Base-by-base conservation (phyloP, 805 yeast genomes). In the Blastobotrys robertii region DNA sequence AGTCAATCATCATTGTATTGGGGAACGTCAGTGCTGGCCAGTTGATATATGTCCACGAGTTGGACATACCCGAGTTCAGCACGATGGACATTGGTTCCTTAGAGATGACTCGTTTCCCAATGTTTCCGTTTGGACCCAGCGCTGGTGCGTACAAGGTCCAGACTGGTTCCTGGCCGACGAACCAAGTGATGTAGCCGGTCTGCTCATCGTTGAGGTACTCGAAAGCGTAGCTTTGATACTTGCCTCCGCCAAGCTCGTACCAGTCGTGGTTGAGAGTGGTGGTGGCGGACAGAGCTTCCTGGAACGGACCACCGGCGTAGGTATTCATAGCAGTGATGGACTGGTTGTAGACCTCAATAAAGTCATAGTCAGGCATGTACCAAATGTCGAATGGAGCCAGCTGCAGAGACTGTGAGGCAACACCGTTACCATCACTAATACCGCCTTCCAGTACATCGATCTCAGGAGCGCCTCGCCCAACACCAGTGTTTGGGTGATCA, bases 381-480 rank as follows among this genome's bases (percentile, higher is more conserved):
- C 97, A 90, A 50, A 87, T 80, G 63, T 90, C 97, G 59, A 77
- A 77, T 8, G 97, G 97, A 12, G 97, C 97, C 49, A 86, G 66
- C 69, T 90, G 97, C 57, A 81, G 64, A 3, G 97, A 86, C 64
- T 90, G 98, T 3, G 97, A 85, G 1, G 88, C 96, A 35, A 81
- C 74, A 53, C 92, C 92, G 10, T 63, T 66, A 50, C 66, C 57
- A 34, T 52, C 48, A 11, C 49, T 41, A 19, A 77, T 74, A 51
- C 85, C 87, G 50, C 81, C 96, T 73, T 90, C 97, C 41, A 90
- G 60, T 37, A 80, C 77, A 76, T 90, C 97, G 53, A 90, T 85
- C 70, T 87, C 97, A 8, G 96, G 96, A 0, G 95, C 94, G 42
- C 96, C 96, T 62, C 97, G 77, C 10, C 97, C 97, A 1, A 65